These are phyloP conservation scores for Colletotrichum cuscutae DNA, from an alignment of 2,329 filamentous ascomycete species.

Conservation along the genomic window DNA sequence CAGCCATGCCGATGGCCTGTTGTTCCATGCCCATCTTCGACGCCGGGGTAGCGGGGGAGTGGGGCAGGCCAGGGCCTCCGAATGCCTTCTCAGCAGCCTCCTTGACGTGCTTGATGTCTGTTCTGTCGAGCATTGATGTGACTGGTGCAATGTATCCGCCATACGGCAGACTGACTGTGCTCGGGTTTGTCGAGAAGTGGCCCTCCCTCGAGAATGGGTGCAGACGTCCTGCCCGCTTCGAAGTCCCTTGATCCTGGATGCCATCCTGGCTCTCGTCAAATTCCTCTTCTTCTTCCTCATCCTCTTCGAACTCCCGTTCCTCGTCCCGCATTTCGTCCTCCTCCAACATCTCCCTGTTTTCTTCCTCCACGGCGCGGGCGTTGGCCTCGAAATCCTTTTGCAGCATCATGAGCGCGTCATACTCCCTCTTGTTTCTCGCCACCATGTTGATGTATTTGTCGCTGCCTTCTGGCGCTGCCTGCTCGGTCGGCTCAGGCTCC, in stretches of 20 bases:
- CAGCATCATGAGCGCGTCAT: slow-evolving; percentile 62
- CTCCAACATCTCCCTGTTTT: slow-evolving; percentile 44
- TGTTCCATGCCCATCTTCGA: slow-evolving; percentile 68
- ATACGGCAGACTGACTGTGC: slow-evolving; percentile 79
- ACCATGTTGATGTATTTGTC: slow-evolving; percentile 57
- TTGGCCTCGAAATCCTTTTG: slow-evolving; percentile 66
- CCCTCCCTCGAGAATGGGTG: slow-evolving; percentile 81
- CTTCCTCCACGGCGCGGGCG: slow-evolving; percentile 45
- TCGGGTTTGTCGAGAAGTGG: slow-evolving; percentile 78
- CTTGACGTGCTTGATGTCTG: slow-evolving; percentile 79
- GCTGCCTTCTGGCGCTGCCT: slow-evolving; percentile 52
- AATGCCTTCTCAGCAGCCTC: slow-evolving; percentile 79
- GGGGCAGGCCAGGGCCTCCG: slow-evolving; percentile 80
- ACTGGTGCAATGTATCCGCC: slow-evolving; percentile 77
- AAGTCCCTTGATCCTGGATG: slow-evolving; percentile 21
- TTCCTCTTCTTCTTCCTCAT: slow-evolving; percentile 43
- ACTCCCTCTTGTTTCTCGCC: slow-evolving; percentile 66
- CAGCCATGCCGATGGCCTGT: slow-evolving; percentile 71
- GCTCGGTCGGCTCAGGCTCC: slow-evolving; percentile 48
- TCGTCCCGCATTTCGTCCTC: slow-evolving; percentile 52
- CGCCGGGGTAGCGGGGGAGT: slow-evolving; percentile 77
- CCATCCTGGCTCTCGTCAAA: slow-evolving; percentile 46
- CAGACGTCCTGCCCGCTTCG: slow-evolving; percentile 58
- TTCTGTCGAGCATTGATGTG: slow-evolving; percentile 71
- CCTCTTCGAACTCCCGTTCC: slow-evolving; percentile 41